Evolutionary conservation across 257 asterid species (phyloP).

Genomic region (Capsicum baccatum): DNA sequence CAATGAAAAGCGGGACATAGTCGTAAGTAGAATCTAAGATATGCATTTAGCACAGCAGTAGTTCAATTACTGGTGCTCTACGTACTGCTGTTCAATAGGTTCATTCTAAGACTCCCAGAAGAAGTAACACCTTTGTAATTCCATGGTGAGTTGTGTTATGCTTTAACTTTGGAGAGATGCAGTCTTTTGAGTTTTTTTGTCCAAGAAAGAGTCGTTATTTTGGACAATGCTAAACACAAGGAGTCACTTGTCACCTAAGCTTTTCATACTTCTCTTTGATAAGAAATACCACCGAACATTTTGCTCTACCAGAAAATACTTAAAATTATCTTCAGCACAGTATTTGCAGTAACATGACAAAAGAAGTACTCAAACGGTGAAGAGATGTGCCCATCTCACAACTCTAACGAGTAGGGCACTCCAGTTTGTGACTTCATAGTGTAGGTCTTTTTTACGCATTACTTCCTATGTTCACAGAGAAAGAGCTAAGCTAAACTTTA

Average conservation of each 20-base stretch:
- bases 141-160: background rate
- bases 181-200: background rate
- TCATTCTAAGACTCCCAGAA: background rate
- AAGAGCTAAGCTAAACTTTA: background rate
- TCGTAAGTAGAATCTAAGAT: background rate
- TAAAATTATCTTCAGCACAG: background rate
- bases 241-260: too few relatives aligned
- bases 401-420: background rate
- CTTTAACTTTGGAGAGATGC: background rate
- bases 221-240: too few relatives aligned
- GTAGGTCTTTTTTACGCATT: background rate
- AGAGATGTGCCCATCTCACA: background rate
- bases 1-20: background rate
- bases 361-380: background rate
- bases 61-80: background rate
- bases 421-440: background rate
- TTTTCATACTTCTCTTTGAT: slow-evolving; percentile 7
- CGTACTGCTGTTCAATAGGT: background rate
- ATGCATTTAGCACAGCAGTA: background rate
- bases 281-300: background rate
- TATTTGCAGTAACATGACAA: background rate
- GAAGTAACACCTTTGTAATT: background rate
- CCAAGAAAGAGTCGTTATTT: background rate
- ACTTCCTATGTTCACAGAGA: background rate
- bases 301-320: background rate